phyloP scores from a whole-genome alignment of 305 asterid species.

The Fraxinus paxiana region DNA sequence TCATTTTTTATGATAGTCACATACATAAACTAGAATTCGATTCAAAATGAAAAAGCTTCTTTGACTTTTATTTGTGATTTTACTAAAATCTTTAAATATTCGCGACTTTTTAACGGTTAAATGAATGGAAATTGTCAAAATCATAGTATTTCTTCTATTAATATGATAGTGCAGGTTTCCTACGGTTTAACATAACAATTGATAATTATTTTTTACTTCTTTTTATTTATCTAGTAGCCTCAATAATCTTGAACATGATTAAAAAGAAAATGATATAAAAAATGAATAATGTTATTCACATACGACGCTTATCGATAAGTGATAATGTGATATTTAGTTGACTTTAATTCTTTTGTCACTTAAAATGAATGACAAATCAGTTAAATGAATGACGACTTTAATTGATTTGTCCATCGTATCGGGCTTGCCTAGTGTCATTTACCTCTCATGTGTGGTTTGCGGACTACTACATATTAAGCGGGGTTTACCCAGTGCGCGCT shows the following conservation, averaged over 20 bases:
- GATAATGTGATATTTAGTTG: not conserved
- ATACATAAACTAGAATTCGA: not conserved
- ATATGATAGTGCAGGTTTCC: not conserved
- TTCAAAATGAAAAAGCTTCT: not conserved
- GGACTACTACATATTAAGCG: too few species aligned
- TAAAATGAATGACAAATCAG: too few species aligned
- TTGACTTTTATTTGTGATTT: not conserved
- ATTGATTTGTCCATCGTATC: too few species aligned
- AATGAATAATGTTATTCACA: too few species aligned
- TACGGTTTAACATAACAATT: not conserved
- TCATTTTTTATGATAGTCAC: not conserved
- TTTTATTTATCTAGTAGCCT: too few species aligned
- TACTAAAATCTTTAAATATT: not conserved
- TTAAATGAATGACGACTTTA: too few species aligned
- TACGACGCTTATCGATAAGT: not conserved
- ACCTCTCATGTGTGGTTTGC: too few species aligned
- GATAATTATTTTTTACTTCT: not conserved
- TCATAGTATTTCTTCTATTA: not conserved
- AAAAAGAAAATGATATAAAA: too few species aligned
- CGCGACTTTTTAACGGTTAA: not conserved
- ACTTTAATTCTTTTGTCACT: not conserved
- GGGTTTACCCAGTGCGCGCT: too few species aligned
- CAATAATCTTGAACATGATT: not conserved
- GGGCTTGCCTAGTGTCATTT: too few species aligned
- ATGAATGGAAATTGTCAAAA: not conserved